Evolutionary conservation across 352 stramenopile genomes (phyloP), one percentile per base, ranked within the genome.

Genomic region (Pelagophyceae sp.): DNA sequence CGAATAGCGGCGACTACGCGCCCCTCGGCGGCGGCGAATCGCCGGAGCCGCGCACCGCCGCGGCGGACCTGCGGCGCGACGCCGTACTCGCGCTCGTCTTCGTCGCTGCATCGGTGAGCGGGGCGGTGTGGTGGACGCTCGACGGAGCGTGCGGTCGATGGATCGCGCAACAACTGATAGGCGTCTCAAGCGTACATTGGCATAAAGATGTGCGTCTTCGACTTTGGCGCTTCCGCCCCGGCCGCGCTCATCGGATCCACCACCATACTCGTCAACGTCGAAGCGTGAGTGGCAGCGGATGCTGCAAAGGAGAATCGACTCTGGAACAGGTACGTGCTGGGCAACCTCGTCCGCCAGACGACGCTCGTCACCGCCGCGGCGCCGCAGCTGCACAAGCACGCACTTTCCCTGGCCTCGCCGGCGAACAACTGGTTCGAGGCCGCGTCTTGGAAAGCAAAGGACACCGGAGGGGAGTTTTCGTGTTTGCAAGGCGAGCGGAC

Each of bases 381-480:
- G 19, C 63, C 63, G 31, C 1, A 1, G 6, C 63, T 72, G 5
- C 63, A 72, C 63, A 45, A 38, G 63, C 63, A 72, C 63, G 31
- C 63, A 32, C 63, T 72, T 32, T n/a, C 15, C 11, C n/a, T 38
- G 29, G 5, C 31, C 19, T 3, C 17, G 31, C 2, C 63, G 63
- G 40, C 63, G 63, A 50, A 38, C 31, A 72, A 83, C 75, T 74
- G 77, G 33, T n/a, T n/a, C n/a, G n/a, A n/a, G n/a, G n/a, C n/a
- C n/a, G n/a, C n/a, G n/a, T n/a, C n/a, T n/a, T n/a, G n/a, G n/a
- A n/a, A n/a, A n/a, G n/a, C n/a, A n/a, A n/a, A n/a, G n/a, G n/a
- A n/a, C n/a, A n/a, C n/a, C n/a, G n/a, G n/a, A n/a, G n/a, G n/a
- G n/a, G n/a, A n/a, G n/a, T n/a, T n/a, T n/a, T n/a, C n/a, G n/a